Evolutionary conservation across 73 alveolate genomes (phyloP).

Genomic region (Paramecium sexaurelia): DNA sequence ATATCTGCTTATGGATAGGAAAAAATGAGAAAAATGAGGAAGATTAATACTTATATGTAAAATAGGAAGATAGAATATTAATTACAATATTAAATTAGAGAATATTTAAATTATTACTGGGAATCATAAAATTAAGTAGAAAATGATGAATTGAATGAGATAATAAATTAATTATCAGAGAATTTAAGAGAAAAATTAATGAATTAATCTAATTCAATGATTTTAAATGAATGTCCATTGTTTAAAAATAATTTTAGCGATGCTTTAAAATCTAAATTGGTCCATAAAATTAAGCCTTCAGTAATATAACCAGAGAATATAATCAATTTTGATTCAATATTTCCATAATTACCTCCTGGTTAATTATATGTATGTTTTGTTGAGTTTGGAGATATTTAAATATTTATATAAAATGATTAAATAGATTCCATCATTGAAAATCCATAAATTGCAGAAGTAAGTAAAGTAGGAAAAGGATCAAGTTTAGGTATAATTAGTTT

Average conservation of each 20-base stretch:
- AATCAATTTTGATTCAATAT: slow-evolving; percentile 39
- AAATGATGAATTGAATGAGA: slow-evolving; percentile 45
- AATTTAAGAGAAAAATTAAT: slow-evolving; percentile 29
- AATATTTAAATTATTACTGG: slow-evolving; percentile 38
- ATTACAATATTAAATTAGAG: slow-evolving; percentile 53
- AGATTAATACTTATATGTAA: slow-evolving; percentile 52
- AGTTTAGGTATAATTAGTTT: slow-evolving; percentile 23
- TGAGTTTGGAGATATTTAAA: slow-evolving; percentile 44
- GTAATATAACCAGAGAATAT: slow-evolving; percentile 45
- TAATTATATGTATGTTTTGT: slow-evolving; percentile 36
- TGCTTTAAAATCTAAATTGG: slow-evolving; percentile 16
- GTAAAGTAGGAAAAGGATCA: slow-evolving; percentile 20
- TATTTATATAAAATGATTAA: slow-evolving; percentile 14
- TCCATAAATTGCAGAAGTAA: slow-evolving; percentile 33
- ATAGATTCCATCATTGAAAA: not conserved
- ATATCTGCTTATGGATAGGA: slow-evolving; percentile 58
- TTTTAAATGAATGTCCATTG: slow-evolving; percentile 14
- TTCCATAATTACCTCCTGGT: not conserved
- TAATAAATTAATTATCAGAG: slow-evolving; percentile 23
- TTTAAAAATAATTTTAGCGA: slow-evolving; percentile 34
- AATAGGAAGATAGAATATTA: slow-evolving; percentile 51
- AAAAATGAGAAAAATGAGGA: slow-evolving; percentile 37
- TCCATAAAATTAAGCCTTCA: slow-evolving; percentile 31
- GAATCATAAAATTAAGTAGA: slow-evolving; percentile 33
- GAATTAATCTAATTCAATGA: slow-evolving; percentile 22